phyloP scores from a whole-genome alignment of 768 basidiomycete genomes.

The Leucogyrophana mollusca region DNA sequence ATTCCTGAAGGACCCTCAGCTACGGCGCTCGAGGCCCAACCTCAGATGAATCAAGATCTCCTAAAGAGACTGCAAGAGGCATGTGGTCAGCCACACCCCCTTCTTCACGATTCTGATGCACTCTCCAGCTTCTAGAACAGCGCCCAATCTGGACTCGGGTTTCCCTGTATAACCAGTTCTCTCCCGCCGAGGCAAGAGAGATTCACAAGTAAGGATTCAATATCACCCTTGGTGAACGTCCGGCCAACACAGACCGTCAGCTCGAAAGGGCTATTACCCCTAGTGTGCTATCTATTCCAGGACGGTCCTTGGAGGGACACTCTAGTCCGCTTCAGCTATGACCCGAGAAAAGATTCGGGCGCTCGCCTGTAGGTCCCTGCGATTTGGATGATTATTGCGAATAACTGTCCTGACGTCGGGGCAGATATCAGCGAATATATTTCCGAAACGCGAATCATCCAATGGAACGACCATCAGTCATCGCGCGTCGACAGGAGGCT shows the following conservation, averaged over 20 bases:
- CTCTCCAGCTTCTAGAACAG: constrained; percentile 60
- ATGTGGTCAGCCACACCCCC: constrained; percentile 2
- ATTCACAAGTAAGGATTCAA: constrained; percentile 65
- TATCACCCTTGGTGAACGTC: not conserved
- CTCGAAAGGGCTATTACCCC: constrained; percentile 77
- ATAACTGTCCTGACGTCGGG: no score
- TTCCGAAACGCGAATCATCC: constrained; percentile 88
- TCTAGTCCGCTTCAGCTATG: constrained; percentile 82
- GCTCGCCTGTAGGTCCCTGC: constrained; percentile 70
- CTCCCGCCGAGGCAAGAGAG: constrained; percentile 61
- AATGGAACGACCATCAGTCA: constrained; percentile 74
- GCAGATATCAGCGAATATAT: constrained; percentile 88
- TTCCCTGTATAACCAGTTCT: constrained; percentile 82
- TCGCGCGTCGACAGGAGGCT: constrained; percentile 57
- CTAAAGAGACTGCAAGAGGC: constrained; percentile 57
- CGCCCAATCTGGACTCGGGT: constrained; percentile 90
- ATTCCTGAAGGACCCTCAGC: constrained; percentile 66
- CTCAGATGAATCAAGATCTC: constrained; percentile 53
- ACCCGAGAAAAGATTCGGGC: constrained; percentile 72
- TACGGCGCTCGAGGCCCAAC: constrained; percentile 58
- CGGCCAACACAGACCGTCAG: constrained; percentile 37
- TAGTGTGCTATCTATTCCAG: constrained; percentile 84
- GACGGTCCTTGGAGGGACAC: constrained; percentile 96
- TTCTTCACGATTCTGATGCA: constrained; percentile 13
- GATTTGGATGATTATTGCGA: no score